These are phyloP conservation scores for Chimonanthus praecox DNA, from an alignment of 164 flowering plant species.

Conservation along the genomic window DNA sequence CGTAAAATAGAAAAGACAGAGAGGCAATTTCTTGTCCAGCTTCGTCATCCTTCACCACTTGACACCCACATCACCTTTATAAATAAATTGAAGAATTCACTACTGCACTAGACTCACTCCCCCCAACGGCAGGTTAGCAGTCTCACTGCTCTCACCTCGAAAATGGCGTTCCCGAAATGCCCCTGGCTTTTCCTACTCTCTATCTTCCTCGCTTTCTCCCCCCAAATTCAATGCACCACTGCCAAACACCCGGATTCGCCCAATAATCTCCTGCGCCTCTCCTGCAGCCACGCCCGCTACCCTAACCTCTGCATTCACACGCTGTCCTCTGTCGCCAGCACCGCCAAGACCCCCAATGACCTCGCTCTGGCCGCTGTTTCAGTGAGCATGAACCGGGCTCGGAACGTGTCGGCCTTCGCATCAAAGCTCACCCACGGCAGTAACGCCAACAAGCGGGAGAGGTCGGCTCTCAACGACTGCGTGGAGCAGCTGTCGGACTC, in stretches of 20 bases:
- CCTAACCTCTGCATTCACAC: constrained; percentile 58
- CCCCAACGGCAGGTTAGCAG: too few relatives aligned
- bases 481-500: constrained; percentile 55
- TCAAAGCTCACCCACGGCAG: not conserved
- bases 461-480: constrained; percentile 51
- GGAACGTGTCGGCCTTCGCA: constrained; percentile 30
- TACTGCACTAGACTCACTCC: too few relatives aligned
- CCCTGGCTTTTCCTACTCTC: not conserved
- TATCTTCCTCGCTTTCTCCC: constrained; percentile 14
- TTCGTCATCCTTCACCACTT: too few relatives aligned
- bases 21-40: too few relatives aligned
- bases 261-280: constrained; percentile 36
- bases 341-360: constrained; percentile 42
- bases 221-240: constrained; percentile 8
- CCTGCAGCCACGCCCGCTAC: constrained; percentile 64
- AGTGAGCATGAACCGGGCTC: constrained; percentile 48
- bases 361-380: constrained; percentile 64
- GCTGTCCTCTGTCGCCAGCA: constrained; percentile 46
- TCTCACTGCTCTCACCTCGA: too few relatives aligned
- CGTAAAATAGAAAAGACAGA: too few relatives aligned
- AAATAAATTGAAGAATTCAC: too few relatives aligned
- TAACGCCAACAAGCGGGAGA: constrained; percentile 19
- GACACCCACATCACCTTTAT: too few relatives aligned
- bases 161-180: not conserved
- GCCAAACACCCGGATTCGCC: constrained; percentile 7